These are phyloP conservation scores for Tetradesmus lagerheimii DNA, from an alignment of 139 green algal genomes.

Conservation along the genomic window DNA sequence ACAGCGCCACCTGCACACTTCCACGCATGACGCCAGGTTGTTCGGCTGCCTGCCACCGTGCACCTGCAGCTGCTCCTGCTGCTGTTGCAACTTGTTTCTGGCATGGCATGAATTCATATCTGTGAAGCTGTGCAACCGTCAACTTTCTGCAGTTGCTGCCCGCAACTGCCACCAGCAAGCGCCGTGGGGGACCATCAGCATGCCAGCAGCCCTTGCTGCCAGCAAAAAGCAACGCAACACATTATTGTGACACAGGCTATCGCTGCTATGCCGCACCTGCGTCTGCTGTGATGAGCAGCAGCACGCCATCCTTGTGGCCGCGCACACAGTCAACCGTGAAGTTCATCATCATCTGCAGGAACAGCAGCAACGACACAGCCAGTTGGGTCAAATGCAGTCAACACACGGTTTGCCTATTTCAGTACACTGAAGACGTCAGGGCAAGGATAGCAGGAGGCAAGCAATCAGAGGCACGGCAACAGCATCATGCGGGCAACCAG, in stretches of 20 bases:
- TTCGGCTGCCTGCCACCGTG: not conserved
- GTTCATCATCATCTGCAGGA: constrained; percentile 35
- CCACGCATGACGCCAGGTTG: too few species aligned
- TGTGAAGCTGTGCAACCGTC: too few species aligned
- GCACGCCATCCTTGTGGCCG: constrained; percentile 39
- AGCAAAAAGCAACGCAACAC: not conserved
- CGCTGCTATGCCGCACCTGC: constrained; percentile 7
- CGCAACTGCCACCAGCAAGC: too few species aligned
- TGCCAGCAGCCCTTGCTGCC: not conserved
- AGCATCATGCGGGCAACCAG: too few species aligned
- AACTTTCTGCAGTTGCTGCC: too few species aligned
- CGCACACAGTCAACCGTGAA: constrained; percentile 49
- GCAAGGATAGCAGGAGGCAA: too few species aligned
- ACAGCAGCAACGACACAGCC: not conserved
- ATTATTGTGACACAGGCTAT: too few species aligned
- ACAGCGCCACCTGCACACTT: too few species aligned
- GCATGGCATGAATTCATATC: too few species aligned
- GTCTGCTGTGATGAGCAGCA: constrained; percentile 47
- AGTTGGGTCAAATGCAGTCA: not conserved
- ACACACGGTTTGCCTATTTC: not conserved
- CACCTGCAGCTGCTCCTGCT: not conserved
- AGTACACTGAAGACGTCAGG: not conserved
- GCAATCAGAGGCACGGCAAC: too few species aligned
- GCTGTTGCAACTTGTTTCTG: too few species aligned
- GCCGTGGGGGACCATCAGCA: not conserved